Evolutionary conservation across 257 asterid genomes (phyloP), one percentile per base, ranked within the genome.

Genomic region (Vinca minor): DNA sequence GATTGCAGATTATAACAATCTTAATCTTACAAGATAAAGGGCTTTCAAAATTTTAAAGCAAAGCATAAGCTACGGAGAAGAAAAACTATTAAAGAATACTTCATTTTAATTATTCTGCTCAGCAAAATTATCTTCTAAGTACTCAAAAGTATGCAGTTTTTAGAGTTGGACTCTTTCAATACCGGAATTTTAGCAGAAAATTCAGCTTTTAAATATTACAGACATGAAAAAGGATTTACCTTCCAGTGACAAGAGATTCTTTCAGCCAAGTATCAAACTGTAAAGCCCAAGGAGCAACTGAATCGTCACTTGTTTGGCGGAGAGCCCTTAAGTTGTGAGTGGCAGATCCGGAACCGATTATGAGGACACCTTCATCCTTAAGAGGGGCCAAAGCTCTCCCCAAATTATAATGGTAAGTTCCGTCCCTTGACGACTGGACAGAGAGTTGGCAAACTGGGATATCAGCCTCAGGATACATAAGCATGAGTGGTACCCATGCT

Each of bases 401-500:
- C 74, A 88, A 9, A 54, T 85, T 81, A 45, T 78, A 85, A 73
- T 88, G 96, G 74, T 88, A 69, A 46, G 88, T 77, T 56, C 91
- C 96, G 68, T 81, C 85, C 72, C 70, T 63, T 23, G 77, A 31
- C 39, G 89, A 73, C 78, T 88, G 96, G 62, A 88, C 83, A 28
- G 96, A 88, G 45, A 88, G 91, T 69, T 88, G 96, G 59, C 94
- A 85, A 5, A 88, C 95, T 0, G 95, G 95, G 56, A 88, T 84
- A 71, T 88, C 89, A 66, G 95, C 87, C 31, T 79, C 84, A 1
- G 96, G 96, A 71, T 85, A 88, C 96, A 88, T 88, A n/a, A 88
- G 86, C 87, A 84, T 82, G 3, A 88, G 91, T 3, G 96, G 96
- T 25, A 85, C 89, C 96, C 96, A 84, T 11, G 96, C 96, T 26